A percentile compares a stretch with the other conserved stretches of the same genome.
These are phyloP conservation scores for Paspalum notatum DNA, from an alignment of 176 grass and related monocot genomes.

Conservation along the genomic window DNA sequence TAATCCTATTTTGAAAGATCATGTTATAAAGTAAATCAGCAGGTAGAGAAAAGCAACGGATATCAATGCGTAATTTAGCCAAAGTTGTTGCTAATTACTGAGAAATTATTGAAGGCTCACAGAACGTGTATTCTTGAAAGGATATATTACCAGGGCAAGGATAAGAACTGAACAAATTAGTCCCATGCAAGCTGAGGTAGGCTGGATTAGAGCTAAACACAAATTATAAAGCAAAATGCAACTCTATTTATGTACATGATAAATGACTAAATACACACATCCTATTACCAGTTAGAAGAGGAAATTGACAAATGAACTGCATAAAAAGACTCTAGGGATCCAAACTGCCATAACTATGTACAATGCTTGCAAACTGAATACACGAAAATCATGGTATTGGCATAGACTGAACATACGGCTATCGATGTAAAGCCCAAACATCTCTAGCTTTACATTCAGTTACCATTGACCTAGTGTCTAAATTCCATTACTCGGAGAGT, in stretches of 20 bases:
- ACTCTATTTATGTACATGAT: not conserved
- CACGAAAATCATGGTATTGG: not conserved
- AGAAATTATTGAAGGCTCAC: conserved; percentile 2
- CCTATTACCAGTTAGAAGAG: not conserved
- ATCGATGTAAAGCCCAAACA: conserved; percentile 6
- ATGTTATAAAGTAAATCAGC: conserved; percentile 14
- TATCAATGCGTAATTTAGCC: not conserved
- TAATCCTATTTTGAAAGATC: not conserved
- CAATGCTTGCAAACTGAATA: conserved; percentile 21
- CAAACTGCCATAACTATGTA: conserved; percentile 13
- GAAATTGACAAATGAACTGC: conserved; percentile 3
- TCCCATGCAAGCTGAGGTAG: too few relatives aligned
- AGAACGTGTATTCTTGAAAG: not conserved
- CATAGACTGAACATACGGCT: not conserved
- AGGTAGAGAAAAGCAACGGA: not conserved
- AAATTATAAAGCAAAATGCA: not conserved
- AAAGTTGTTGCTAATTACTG: not conserved
- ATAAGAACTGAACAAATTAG: not conserved
- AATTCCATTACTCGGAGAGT: not conserved
- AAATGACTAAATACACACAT: not conserved
- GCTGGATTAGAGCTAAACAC: too few relatives aligned
- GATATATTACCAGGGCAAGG: not conserved
- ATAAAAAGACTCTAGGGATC: conserved; percentile 1
- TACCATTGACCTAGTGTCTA: not conserved
- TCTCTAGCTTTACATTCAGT: not conserved